A percentile compares a stretch with the other conserved stretches of the same genome.
Evolutionary conservation across 2,329 filamentous ascomycete genomes (phyloP).

Genomic region (Dactylellina haptotyla): DNA sequence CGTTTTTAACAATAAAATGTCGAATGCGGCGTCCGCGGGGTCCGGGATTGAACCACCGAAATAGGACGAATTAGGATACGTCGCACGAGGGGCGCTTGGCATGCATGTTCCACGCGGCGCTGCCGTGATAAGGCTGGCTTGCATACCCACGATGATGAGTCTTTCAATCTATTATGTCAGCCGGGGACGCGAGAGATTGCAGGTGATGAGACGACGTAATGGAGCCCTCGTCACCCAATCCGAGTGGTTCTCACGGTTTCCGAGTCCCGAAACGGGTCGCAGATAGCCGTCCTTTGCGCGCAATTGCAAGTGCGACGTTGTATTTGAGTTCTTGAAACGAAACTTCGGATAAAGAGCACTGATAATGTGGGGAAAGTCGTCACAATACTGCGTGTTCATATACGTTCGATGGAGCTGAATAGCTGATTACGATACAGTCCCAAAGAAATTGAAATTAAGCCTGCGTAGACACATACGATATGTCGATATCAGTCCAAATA

Average conservation of each 20-base stretch:
- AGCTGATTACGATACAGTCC: too few relatives aligned
- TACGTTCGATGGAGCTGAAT: not conserved
- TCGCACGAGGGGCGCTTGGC: constrained; percentile 39
- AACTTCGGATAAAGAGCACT: not conserved
- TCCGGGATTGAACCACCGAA: constrained; percentile 41
- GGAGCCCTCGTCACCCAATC: constrained; percentile 8
- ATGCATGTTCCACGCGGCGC: constrained; percentile 43
- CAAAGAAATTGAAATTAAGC: too few relatives aligned
- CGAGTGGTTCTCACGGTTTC: not conserved
- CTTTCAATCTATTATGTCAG: constrained; percentile 39
- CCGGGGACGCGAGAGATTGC: constrained; percentile 11
- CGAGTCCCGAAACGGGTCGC: not conserved
- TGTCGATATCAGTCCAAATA: too few relatives aligned
- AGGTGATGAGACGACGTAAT: constrained; percentile 30
- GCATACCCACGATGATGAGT: constrained; percentile 17
- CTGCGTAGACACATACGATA: too few relatives aligned
- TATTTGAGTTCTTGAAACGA: constrained; percentile 2
- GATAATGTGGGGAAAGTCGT: not conserved
- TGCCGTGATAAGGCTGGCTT: constrained; percentile 22
- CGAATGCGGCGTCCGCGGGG: constrained; percentile 36
- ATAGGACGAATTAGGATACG: constrained; percentile 23
- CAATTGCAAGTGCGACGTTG: too few relatives aligned
- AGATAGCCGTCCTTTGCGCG: not conserved
- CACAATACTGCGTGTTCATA: not conserved
- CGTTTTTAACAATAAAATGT: constrained; percentile 32